Evolutionary conservation across 331 rosid genomes (phyloP).

Genomic region (Malus hybrid): DNA sequence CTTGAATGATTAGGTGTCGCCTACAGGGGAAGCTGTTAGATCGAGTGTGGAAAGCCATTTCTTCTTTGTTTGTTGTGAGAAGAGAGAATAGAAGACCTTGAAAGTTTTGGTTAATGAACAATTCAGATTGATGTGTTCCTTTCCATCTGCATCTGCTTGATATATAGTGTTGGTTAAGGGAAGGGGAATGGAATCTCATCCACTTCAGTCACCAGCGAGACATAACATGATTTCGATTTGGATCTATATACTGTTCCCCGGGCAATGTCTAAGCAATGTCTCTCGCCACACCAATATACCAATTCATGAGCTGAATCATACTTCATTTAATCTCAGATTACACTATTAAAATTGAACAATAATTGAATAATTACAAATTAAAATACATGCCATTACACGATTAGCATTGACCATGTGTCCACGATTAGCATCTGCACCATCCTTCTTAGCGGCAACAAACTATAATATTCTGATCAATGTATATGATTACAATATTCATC

Average conservation of each 20-base stretch:
- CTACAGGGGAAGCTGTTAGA: constrained; percentile 33
- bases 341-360: neutral
- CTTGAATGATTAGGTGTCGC: constrained; percentile 19
- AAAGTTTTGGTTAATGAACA: neutral
- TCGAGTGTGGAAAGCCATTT: constrained; percentile 24
- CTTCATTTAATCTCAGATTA: neutral
- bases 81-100: neutral
- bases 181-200: constrained; percentile 18
- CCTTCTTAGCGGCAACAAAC: neutral
- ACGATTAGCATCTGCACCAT: neutral
- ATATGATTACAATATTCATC: too few relatives aligned
- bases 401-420: neutral
- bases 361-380: neutral
- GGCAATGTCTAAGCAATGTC: neutral
- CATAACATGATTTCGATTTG: constrained; percentile 5
- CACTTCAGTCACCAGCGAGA: constrained; percentile 26
- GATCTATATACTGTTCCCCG: neutral
- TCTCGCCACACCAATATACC: neutral
- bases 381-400: neutral
- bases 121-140: constrained; percentile 3
- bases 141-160: neutral
- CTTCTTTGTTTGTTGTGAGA: neutral
- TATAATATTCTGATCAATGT: constrained; percentile 29
- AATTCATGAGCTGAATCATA: neutral
- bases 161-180: neutral